Conservation (phyloP, 352 stramenopile genomes). For the Globisporangium parvum region DNA sequence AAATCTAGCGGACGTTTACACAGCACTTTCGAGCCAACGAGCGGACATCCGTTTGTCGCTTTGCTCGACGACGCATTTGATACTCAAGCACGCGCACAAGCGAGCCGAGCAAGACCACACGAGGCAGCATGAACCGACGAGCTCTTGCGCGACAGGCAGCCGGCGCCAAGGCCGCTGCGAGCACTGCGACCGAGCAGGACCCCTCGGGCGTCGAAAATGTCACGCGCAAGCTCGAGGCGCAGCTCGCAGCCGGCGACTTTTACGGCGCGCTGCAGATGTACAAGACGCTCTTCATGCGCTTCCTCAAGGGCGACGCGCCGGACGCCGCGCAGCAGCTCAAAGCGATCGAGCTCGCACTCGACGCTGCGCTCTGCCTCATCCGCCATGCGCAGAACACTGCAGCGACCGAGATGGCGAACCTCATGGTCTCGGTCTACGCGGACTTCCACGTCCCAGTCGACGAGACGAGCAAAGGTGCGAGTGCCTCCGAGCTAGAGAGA, state of each 20-base stretch:
- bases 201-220: slow-evolving; percentile 69
- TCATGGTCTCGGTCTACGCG: slow-evolving; percentile 69
- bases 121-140: slow-evolving; percentile 59
- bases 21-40: background rate
- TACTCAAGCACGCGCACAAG: background rate
- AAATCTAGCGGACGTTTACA: background rate
- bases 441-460: slow-evolving; percentile 70
- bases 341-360: slow-evolving; percentile 53
- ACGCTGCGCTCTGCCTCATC: slow-evolving; percentile 59
- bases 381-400: slow-evolving; percentile 73
- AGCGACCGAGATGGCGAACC: slow-evolving; percentile 72
- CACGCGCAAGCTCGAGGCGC: slow-evolving; percentile 62
- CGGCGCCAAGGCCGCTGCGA: slow-evolving; percentile 11
- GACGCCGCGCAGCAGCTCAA: slow-evolving; percentile 49
- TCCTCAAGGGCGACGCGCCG: slow-evolving; percentile 64
- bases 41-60: background rate
- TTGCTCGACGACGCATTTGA: background rate
- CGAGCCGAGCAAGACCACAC: background rate
- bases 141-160: slow-evolving; percentile 47
- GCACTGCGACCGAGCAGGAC: slow-evolving; percentile 20
- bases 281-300: slow-evolving; percentile 87
- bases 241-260: slow-evolving; percentile 70
- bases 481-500: too few species aligned
- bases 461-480: slow-evolving; percentile 53
- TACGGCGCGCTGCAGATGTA: slow-evolving; percentile 89